Evolutionary conservation across 768 basidiomycete species (phyloP).

Genomic region (Pilatotrama ljubarskyi): DNA sequence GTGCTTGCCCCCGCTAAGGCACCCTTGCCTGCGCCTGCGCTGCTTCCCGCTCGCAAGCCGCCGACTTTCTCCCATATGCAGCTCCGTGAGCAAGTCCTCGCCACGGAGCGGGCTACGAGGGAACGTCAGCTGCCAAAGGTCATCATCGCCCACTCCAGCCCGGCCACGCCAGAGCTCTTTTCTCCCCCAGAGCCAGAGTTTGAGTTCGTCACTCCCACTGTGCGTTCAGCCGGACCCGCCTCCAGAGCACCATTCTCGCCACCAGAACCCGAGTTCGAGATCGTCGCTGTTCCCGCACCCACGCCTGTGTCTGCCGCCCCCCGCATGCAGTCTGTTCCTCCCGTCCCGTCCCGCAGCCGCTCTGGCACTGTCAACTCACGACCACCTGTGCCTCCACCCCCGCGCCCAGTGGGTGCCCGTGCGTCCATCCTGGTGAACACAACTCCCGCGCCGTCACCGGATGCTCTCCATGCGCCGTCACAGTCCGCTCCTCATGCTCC

Average conservation of each 20-base stretch:
- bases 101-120: background rate
- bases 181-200: constrained; percentile 10
- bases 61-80: constrained; percentile 24
- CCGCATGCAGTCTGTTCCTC: background rate
- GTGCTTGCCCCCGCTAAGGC: background rate
- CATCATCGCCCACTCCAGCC: background rate
- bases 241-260: background rate
- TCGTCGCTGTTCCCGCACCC: constrained; percentile 3
- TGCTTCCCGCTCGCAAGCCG: background rate
- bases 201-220: constrained; percentile 1
- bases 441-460: too few relatives aligned
- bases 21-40: background rate
- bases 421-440: background rate
- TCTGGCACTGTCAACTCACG: constrained; percentile 19
- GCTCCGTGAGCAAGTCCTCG: constrained; percentile 20
- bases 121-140: background rate
- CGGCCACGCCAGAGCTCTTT: constrained; percentile 2
- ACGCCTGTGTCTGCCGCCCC: background rate
- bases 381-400: background rate
- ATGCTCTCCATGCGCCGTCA: background rate
- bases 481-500: background rate
- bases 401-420: background rate
- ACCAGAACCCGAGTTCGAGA: constrained; percentile 17
- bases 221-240: background rate
- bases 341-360: constrained; percentile 8